Conservation (phyloP, 192 early-diverging fungal genomes). For the Gigaspora rosea region DNA sequence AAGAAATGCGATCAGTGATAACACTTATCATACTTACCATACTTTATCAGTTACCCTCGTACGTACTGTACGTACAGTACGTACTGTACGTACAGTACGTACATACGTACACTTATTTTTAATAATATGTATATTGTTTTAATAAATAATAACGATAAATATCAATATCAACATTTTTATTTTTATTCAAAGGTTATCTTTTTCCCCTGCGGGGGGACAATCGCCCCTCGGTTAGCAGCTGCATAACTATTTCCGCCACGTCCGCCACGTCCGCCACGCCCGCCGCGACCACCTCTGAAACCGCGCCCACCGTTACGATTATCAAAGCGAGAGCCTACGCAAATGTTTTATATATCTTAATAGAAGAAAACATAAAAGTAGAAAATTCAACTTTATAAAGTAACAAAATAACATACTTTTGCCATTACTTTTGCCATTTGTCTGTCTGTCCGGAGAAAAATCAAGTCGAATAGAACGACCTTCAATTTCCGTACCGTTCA, state of each 20-base stretch:
- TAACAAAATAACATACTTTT: neutral
- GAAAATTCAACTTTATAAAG: neutral
- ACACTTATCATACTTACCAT: no score
- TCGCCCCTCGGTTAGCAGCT: constrained; percentile 16
- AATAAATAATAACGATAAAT: no score
- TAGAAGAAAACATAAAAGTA: constrained; percentile 38
- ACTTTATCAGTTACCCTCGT: no score
- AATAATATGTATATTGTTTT: no score
- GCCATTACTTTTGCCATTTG: constrained; percentile 35
- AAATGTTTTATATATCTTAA: constrained; percentile 10
- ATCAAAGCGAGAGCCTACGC: constrained; percentile 29
- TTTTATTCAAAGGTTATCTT: constrained; percentile 17
- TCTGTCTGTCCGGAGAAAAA: constrained; percentile 61
- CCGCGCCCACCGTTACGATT: constrained; percentile 57
- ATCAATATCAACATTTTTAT: no score
- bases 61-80: no score
- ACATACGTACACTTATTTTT: no score
- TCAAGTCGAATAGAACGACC: constrained; percentile 88
- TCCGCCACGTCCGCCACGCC: constrained; percentile 2
- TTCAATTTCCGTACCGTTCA: constrained; percentile 75
- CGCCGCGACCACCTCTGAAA: constrained; percentile 47
- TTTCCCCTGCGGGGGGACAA: constrained; percentile 1
- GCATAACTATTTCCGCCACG: neutral
- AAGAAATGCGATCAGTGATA: no score
- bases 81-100: no score